These are phyloP conservation scores for Aulographum hederae DNA, from an alignment of 2,329 filamentous ascomycete genomes.

Conservation along the genomic window DNA sequence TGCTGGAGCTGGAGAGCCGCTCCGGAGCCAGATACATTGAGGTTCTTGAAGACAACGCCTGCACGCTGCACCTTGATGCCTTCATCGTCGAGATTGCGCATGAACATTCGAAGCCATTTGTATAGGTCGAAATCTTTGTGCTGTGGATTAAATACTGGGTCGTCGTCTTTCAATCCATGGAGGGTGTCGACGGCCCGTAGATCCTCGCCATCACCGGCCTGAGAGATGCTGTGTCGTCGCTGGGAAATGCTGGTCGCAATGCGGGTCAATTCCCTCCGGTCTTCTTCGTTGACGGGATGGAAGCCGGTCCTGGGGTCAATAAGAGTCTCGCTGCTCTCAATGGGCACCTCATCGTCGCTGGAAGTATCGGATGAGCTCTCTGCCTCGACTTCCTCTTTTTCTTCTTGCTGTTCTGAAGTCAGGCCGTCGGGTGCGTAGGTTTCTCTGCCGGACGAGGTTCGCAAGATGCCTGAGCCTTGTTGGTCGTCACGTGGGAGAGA, in stretches of 20 bases:
- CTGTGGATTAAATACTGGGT: slow-evolving; percentile 33
- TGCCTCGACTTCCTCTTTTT: slow-evolving; percentile 3
- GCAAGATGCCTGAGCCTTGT: slow-evolving; percentile 7
- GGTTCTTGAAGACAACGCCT: slow-evolving; percentile 44
- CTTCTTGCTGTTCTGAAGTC: background rate
- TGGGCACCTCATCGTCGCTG: too few relatives aligned
- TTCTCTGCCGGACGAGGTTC: slow-evolving; percentile 13
- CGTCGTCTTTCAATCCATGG: slow-evolving; percentile 22
- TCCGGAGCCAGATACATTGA: slow-evolving; percentile 49
- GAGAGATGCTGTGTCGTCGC: too few relatives aligned
- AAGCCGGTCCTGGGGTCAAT: too few relatives aligned
- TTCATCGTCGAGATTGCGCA: slow-evolving; percentile 34
- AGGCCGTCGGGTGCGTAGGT: slow-evolving; percentile 14
- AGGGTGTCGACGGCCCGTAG: too few relatives aligned
- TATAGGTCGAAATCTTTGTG: slow-evolving; percentile 33
- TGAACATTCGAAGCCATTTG: slow-evolving; percentile 31
- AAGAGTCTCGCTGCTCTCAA: too few relatives aligned
- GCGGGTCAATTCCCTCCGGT: too few relatives aligned
- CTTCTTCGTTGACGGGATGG: too few relatives aligned
- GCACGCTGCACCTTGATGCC: slow-evolving; percentile 34
- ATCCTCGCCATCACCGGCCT: too few relatives aligned
- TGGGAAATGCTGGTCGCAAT: too few relatives aligned
- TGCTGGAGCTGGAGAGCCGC: slow-evolving; percentile 49
- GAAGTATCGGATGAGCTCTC: too few relatives aligned
- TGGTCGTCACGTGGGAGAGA: too few relatives aligned